Evolutionary conservation across 192 early-diverging fungal genomes (phyloP).

Genomic region (Pilaira anomala): DNA sequence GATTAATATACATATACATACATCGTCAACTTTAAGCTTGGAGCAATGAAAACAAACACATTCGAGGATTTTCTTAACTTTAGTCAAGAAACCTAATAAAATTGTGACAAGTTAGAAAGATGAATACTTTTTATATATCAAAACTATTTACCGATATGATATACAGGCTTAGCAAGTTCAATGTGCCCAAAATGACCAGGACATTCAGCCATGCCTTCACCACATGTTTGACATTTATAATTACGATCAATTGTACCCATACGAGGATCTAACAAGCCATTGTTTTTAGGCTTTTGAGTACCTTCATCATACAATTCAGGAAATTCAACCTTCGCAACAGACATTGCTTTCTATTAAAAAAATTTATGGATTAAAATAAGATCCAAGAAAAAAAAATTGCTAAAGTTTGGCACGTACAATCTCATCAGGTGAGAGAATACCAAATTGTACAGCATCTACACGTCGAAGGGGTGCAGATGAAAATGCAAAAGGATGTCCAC

Average conservation of each 20-base stretch:
- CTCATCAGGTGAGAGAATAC: constrained; percentile 93
- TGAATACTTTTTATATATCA: background rate
- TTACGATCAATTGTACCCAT: constrained; percentile 98
- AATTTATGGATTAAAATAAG: constrained; percentile 4
- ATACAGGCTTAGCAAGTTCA: constrained; percentile 93
- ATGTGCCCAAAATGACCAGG: constrained; percentile 98
- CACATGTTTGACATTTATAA: constrained; percentile 96
- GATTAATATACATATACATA: constrained; percentile 45
- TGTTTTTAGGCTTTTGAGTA: constrained; percentile 76
- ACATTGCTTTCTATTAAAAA: constrained; percentile 86
- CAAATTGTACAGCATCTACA: constrained; percentile 92
- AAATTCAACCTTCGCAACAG: constrained; percentile 89
- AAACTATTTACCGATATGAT: constrained; percentile 72
- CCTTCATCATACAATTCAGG: constrained; percentile 86
- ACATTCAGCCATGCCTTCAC: constrained; percentile 91
- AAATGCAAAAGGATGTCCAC: constrained; percentile 61
- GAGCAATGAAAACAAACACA: constrained; percentile 94
- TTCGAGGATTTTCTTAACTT: constrained; percentile 96
- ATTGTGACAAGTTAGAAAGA: constrained; percentile 10
- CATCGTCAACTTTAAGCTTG: constrained; percentile 85
- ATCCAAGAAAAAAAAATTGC: constrained; percentile 19
- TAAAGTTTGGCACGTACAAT: constrained; percentile 61
- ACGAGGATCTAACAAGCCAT: constrained; percentile 88
- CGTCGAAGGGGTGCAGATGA: constrained; percentile 80
- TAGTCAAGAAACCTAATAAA: constrained; percentile 77